Base-by-base conservation (phyloP, 495 filamentous ascomycete species). In the Cairneyella variabilis region DNA sequence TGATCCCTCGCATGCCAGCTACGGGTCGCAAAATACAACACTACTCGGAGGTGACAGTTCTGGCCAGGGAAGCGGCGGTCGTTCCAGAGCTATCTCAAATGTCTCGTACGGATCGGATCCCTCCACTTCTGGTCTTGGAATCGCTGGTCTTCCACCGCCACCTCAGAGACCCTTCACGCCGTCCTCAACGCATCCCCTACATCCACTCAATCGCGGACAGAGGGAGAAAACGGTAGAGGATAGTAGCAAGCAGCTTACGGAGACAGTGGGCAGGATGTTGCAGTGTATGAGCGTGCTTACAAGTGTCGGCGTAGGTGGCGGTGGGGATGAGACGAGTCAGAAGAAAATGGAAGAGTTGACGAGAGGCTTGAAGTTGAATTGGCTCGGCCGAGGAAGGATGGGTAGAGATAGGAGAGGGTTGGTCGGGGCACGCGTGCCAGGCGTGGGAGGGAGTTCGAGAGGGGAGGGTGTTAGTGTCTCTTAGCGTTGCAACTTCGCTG, bases 221-320 rank as follows among this genome's bases (percentile, higher is more conserved):
- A 71, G 69, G 22, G 26, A 67, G 65, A 42, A 65, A 68, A 79
- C 76, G 43, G 71, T 79, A 11, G 76, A 83, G 56, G 88, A 91
- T 60, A 46, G 36, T 3, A 83, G 82, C n/a, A 88, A 90, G 21
- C 84, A 91, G 53, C 79, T 96, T 22, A 97, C 93, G 12, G 91
- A 97, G 54, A 95, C 90, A 48, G 92, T 96, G 8, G 93, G 90
- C 1, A 77, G 95, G 51, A 95, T 98, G 91, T 77, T 98, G 55
- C 93, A 98, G 70, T 98, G 95, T 64, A 85, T 98, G 66, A 88
- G 84, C 60, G 92, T 98, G 9, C 74, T 97, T 1, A 86, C 88
- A 9, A 85, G 84, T 57, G 80, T 95, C 11, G 75, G 75, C 17
- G 64, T 63, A 27, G 62, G 53, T 6, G 54, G 46, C 0, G 53